Conservation (phyloP, 192 early-diverging fungal genomes). For the Backusella sp. region DNA sequence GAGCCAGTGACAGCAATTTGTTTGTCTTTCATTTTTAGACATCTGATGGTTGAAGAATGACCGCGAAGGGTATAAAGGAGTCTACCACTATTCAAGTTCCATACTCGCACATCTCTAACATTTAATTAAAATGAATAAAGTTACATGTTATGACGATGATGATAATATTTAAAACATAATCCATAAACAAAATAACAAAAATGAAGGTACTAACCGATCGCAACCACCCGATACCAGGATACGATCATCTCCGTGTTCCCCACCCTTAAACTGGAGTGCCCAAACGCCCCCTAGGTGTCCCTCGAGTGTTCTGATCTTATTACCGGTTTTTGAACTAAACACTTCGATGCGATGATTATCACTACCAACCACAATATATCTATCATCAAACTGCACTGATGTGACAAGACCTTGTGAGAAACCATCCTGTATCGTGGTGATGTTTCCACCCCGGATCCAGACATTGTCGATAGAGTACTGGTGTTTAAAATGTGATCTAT, state of each 20-base stretch:
- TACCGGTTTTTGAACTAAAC: slow-evolving; percentile 81
- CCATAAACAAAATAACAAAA: slow-evolving; percentile 5
- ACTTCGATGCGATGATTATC: slow-evolving; percentile 94
- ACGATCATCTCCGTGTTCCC: slow-evolving; percentile 30
- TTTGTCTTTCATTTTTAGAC: slow-evolving; percentile 75
- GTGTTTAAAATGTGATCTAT: slow-evolving; percentile 56
- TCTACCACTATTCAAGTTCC: slow-evolving; percentile 84
- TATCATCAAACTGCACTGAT: slow-evolving; percentile 90
- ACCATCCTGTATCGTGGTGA: slow-evolving; percentile 20
- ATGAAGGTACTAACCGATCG: slow-evolving; percentile 65
- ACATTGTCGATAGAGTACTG: slow-evolving; percentile 48
- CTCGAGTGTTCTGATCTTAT: slow-evolving; percentile 64
- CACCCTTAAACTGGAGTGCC: slow-evolving; percentile 76
- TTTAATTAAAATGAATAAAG: not conserved
- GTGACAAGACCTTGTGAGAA: slow-evolving; percentile 72
- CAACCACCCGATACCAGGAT: slow-evolving; percentile 92
- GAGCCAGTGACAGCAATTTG: slow-evolving; percentile 86
- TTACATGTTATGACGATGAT: not conserved
- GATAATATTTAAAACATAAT: not conserved
- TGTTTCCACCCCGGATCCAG: slow-evolving; percentile 49
- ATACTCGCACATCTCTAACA: slow-evolving; percentile 79
- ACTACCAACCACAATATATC: slow-evolving; percentile 90
- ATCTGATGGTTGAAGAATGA: slow-evolving; percentile 94
- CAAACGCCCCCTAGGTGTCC: slow-evolving; percentile 96
- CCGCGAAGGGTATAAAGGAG: slow-evolving; percentile 91